Percentiles rank a stretch among this genome's conserved stretches.
Evolutionary conservation across 345 rosid species (phyloP).

Genomic region (Gossypium bickii): DNA sequence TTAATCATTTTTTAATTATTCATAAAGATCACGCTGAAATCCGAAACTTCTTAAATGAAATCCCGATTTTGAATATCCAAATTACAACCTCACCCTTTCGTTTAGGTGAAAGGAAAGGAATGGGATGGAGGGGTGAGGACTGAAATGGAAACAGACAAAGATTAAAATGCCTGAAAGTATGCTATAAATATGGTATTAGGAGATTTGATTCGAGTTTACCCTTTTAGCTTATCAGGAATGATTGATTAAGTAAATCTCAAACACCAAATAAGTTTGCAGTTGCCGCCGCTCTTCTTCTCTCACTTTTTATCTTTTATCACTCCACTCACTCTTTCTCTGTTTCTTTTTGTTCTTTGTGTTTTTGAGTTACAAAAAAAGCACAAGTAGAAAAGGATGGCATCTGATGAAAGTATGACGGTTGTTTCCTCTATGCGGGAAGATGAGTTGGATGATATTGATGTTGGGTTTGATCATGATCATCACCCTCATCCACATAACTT

Average conservation of each 20-base stretch:
- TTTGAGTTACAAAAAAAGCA: not conserved
- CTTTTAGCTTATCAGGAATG: slow-evolving; percentile 17
- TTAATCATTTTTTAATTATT: not conserved
- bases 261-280: slow-evolving; percentile 17
- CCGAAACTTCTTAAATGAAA: not conserved
- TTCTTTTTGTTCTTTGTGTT: not conserved
- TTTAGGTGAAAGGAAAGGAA: not conserved
- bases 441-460: slow-evolving; percentile 48
- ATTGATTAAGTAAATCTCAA: slow-evolving; percentile 25
- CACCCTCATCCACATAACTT: slow-evolving; percentile 28
- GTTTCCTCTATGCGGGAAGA: slow-evolving; percentile 31
- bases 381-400: slow-evolving; percentile 31
- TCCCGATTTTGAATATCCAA: not conserved
- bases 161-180: not conserved
- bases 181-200: slow-evolving; percentile 20
- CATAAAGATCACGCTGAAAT: not conserved
- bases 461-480: slow-evolving; percentile 35
- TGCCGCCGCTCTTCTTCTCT: not conserved
- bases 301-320: not conserved
- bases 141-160: slow-evolving; percentile 19
- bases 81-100: not conserved
- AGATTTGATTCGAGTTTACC: slow-evolving; percentile 4
- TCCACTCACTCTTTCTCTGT: not conserved
- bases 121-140: slow-evolving; percentile 9
- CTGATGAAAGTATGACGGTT: slow-evolving; percentile 35